Evolutionary conservation across 2,329 filamentous ascomycete species (phyloP), one percentile per base, ranked within the genome.

Genomic region (Diaporthe longicolla): DNA sequence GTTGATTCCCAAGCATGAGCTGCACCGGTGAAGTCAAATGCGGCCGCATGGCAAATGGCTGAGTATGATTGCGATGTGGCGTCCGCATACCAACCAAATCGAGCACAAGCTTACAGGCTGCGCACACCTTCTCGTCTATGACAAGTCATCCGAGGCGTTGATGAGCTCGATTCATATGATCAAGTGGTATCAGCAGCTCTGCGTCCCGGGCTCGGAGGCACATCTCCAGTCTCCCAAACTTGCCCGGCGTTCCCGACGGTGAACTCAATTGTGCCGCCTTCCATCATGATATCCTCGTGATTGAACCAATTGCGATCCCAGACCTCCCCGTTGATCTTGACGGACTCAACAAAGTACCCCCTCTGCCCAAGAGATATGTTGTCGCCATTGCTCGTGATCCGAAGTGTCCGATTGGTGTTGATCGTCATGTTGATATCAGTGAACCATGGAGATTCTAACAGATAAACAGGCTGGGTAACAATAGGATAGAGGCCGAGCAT

Each of bases 401-500:
- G 82, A 48, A 90, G 76, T 1, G 82, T 84, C 4, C 79, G 77
- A 68, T 86, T 87, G 1, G 84, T 84, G 5, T 85, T 86, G 5
- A 91, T 81, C 19, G 82, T 89, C 59, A 93, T 84, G 59, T 87
- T 89, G 1, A 93, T 85, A 57, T 87, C 84, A 74, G 88, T 84
- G 77, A 94, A 94, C 78, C 90, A 94, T 0, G 93, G 92, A 0
- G 92, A 89, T 0, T 85, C 93, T 75, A 94, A 91, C 19, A 94
- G 87, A 76, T 94, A 94, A 0, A 93, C 91, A 74, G 93, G 84
- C 78, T 94, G 92, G 0, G 92, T 92, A 0, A 91, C 86, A 50
- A 93, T 90, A 0, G 92, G 92, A 80, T 91, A 94, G 4, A 94
- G 82, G 0, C 92, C 93, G 84, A 94, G 89, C 92, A 94, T 93